Percentiles rank a stretch among this genome's conserved stretches.
These are phyloP conservation scores for Diaporthe batatas DNA, from an alignment of 2,329 filamentous ascomycete genomes.

Conservation along the genomic window DNA sequence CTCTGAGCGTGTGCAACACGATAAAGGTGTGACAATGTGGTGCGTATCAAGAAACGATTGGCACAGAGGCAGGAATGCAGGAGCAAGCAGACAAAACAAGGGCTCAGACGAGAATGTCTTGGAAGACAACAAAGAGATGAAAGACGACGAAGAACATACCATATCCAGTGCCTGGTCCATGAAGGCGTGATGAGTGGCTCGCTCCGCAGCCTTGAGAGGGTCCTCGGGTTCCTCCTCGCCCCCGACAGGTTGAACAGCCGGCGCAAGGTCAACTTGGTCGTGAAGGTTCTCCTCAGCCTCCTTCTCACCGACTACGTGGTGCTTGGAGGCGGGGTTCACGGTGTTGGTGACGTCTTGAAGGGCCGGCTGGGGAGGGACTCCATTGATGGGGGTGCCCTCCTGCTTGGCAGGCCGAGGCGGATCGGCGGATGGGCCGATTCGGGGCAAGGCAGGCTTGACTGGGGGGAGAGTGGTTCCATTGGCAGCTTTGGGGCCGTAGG, in stretches of 20 bases:
- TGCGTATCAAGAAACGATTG: slow-evolving; percentile 11
- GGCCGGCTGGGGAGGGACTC: slow-evolving; percentile 1
- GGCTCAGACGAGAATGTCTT: not conserved
- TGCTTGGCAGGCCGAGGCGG: slow-evolving; percentile 21
- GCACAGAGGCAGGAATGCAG: not conserved
- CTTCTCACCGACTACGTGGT: slow-evolving; percentile 26
- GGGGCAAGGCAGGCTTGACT: slow-evolving; percentile 22
- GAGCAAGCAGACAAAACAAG: not conserved
- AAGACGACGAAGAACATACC: slow-evolving; percentile 63
- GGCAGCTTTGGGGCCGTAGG: not conserved
- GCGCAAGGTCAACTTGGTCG: slow-evolving; percentile 36
- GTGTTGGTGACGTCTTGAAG: slow-evolving; percentile 33
- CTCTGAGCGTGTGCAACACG: slow-evolving; percentile 34
- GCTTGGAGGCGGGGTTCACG: not conserved
- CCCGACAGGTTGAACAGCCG: slow-evolving; percentile 16
- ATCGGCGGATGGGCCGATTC: not conserved
- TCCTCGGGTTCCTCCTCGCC: slow-evolving; percentile 50
- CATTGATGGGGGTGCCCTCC: slow-evolving; percentile 20
- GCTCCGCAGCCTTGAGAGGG: slow-evolving; percentile 50
- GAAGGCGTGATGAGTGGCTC: slow-evolving; percentile 68
- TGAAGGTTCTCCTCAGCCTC: slow-evolving; percentile 40
- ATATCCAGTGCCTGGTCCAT: slow-evolving; percentile 90
- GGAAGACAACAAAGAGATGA: slow-evolving; percentile 12
- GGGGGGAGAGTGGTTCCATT: slow-evolving; percentile 3
- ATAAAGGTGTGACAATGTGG: slow-evolving; percentile 16